Percentiles rank a stretch among this genome's conserved stretches.
Evolutionary conservation across 441 rosid species (phyloP).

Genomic region (Populus hybrid): DNA sequence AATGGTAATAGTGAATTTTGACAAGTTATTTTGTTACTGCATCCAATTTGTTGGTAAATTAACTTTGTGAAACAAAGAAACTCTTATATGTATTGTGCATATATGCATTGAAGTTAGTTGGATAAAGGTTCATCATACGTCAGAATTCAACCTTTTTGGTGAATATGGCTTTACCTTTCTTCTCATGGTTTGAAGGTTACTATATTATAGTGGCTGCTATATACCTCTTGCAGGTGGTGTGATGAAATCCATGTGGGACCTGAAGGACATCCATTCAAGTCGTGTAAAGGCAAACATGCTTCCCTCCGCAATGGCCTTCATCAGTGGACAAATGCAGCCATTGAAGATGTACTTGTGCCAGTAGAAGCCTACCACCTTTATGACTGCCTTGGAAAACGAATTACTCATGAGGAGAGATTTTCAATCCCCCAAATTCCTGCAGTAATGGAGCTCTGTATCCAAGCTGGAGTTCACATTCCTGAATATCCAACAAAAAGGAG

Average conservation of each 20-base stretch:
- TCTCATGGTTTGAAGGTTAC: neutral
- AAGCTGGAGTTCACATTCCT: conserved; percentile 78
- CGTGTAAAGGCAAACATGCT: conserved; percentile 72
- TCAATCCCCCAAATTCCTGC: conserved; percentile 73
- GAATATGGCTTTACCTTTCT: neutral
- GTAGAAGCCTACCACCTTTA: conserved; percentile 79
- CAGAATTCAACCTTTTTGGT: neutral
- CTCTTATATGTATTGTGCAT: neutral
- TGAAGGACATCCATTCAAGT: conserved; percentile 84
- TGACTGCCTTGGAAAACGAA: conserved; percentile 78
- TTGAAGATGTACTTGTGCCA: conserved; percentile 67
- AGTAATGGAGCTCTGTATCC: conserved; percentile 85
- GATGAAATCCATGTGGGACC: conserved; percentile 91
- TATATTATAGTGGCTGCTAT: neutral
- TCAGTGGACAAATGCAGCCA: conserved; percentile 66
- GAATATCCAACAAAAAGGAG: conserved; percentile 82
- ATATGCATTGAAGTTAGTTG: neutral
- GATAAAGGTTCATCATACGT: neutral
- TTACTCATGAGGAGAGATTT: conserved; percentile 81
- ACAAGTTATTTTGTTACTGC: neutral
- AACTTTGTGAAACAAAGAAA: neutral
- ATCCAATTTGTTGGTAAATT: neutral
- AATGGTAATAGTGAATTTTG: neutral
- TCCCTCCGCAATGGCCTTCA: conserved; percentile 77
- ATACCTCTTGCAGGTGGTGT: conserved; percentile 58